These are phyloP conservation scores for Pontederia crassipes DNA, from an alignment of 176 grass and related monocot species.

Conservation along the genomic window DNA sequence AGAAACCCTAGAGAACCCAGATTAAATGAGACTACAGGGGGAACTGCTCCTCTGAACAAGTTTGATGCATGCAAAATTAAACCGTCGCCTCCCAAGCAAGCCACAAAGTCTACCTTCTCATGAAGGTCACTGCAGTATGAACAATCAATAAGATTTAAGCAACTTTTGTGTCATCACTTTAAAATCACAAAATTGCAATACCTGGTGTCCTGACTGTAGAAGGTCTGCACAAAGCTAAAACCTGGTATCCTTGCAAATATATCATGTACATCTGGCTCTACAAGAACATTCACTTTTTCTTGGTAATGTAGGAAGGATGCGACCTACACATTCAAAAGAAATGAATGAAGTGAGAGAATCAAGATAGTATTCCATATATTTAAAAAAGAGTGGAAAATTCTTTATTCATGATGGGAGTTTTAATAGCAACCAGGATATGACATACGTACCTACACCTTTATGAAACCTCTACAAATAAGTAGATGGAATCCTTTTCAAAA, in stretches of 20 bases:
- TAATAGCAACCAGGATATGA: too few relatives aligned
- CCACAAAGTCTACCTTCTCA: conserved; percentile 97
- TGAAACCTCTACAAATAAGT: too few relatives aligned
- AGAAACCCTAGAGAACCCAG: conserved; percentile 97
- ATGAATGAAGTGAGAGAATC: background rate
- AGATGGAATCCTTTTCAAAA: too few relatives aligned
- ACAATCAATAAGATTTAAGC: background rate
- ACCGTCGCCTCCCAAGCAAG: conserved; percentile 97
- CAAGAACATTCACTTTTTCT: conserved; percentile 99
- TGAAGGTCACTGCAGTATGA: conserved; percentile 69
- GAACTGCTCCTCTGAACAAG: conserved; percentile 87
- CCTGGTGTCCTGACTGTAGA: conserved; percentile 95
- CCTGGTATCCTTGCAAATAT: conserved; percentile 96
- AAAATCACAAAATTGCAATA: conserved; percentile 22
- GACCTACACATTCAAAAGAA: conserved; percentile 33
- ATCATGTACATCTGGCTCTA: conserved; percentile 99
- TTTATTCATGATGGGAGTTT: too few relatives aligned
- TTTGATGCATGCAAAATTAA: conserved; percentile 97
- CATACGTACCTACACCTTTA: too few relatives aligned
- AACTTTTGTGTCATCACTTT: background rate
- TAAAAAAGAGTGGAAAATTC: too few relatives aligned
- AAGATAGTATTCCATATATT: too few relatives aligned
- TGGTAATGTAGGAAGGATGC: conserved; percentile 82
- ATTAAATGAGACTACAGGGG: conserved; percentile 95
- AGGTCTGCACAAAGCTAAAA: conserved; percentile 99